Evolutionary conservation across 768 basidiomycete genomes (phyloP), one percentile per base, ranked within the genome.

Genomic region (Leccinum broughii): DNA sequence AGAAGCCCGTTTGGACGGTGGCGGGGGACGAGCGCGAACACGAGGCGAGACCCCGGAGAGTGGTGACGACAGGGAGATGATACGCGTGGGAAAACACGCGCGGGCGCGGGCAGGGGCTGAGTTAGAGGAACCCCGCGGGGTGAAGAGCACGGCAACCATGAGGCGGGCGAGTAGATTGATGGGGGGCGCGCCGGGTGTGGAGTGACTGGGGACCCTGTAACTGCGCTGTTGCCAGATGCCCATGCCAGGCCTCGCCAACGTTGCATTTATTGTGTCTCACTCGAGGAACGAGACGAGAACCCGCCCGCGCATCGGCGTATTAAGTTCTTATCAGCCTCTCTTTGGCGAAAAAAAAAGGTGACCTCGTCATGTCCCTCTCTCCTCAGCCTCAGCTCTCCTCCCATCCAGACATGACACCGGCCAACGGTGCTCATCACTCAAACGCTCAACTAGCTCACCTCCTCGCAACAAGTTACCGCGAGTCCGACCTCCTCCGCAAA

Each of bases 401-500:
- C 9, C 41, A n/a, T 22, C 13, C 48, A 14, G 46, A 22, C 59
- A 44, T 65, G 51, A 68, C 71, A 2, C 62, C 72, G 0, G 30
- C 30, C 3, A 10, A 68, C 28, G 41, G 66, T 10, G 49, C 62
- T 5, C 70, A 72, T 6, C 70, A 73, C 28, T 78, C 80, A 17
- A 77, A 84, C 64, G 74, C 84, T 1, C 80, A 83, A 59, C 84
- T 89, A 66, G 86, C 87, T 14, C 64, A 76, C 7, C 79, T 88
- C 52, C 84, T 89, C 68, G 68, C 81, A 5, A 75, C 80, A 39
- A 77, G 82, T 51, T 83, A 83, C 66, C 76, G 75, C 64, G 85
- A 88, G 50, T 69, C 74, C 37, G 87, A 88, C 11, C 13, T 55
- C 22, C 79, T 88, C 51, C 76, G 78, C 20, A 77, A 75, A 37